Evolutionary conservation across 805 yeast genomes (phyloP).

Genomic region (Cyberlindnera maritima): DNA sequence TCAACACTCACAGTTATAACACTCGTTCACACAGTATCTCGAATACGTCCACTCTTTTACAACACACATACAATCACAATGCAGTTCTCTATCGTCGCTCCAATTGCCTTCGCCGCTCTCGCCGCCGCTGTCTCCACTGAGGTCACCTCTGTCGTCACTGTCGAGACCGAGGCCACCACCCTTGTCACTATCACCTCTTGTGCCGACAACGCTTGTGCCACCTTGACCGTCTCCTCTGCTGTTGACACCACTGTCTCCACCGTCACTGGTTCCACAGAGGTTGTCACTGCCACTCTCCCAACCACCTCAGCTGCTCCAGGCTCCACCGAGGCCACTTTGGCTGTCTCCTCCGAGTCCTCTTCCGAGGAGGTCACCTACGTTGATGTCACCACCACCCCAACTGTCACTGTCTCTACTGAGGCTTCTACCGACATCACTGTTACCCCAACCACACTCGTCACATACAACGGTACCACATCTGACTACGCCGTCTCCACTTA

Average conservation of each 20-base stretch:
- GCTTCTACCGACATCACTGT: conserved; percentile 39
- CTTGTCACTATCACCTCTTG: conserved; percentile 30
- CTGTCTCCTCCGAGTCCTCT: conserved; percentile 41
- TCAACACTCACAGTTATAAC: conserved; percentile 6
- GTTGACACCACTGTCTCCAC: conserved; percentile 21
- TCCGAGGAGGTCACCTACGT: conserved; percentile 41
- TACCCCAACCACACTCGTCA: conserved; percentile 37
- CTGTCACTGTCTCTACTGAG: conserved; percentile 37
- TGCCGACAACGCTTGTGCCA: conserved; percentile 21
- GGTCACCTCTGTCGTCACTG: conserved; percentile 22
- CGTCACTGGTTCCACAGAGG: conserved; percentile 16
- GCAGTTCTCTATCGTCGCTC: conserved; percentile 27
- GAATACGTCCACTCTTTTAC: conserved; percentile 26
- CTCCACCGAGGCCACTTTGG: conserved; percentile 1
- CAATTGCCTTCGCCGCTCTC: conserved; percentile 23
- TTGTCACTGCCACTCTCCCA: not conserved
- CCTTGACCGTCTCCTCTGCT: conserved; percentile 21
- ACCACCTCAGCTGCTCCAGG: conserved; percentile 5
- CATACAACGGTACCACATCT: conserved; percentile 25
- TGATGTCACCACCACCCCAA: conserved; percentile 35
- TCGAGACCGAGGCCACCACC: conserved; percentile 18
- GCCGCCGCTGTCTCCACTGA: conserved; percentile 25
- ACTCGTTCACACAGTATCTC: conserved; percentile 6
- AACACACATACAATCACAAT: conserved; percentile 17
- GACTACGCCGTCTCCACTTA: conserved; percentile 16